A percentile compares a stretch with the other conserved stretches of the same genome.
phyloP scores from a whole-genome alignment of 73 alveolate genomes.

The Stentor coeruleus region DNA sequence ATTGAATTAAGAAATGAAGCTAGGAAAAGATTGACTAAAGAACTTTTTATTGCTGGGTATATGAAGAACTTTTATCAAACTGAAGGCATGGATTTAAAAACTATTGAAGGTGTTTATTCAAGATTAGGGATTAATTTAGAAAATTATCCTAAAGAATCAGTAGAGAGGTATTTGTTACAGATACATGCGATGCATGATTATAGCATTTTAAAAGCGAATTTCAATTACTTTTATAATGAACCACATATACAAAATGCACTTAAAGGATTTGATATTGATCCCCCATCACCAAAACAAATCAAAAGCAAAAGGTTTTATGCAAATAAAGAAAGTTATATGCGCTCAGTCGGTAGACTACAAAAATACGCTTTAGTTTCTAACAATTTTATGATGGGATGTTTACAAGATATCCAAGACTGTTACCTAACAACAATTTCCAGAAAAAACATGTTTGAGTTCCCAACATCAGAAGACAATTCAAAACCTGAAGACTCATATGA shows the following conservation, averaged over 20 bases:
- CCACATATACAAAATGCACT: conserved; percentile 3
- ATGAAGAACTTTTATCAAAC: not conserved
- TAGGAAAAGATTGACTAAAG: conserved; percentile 7
- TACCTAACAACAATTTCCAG: not conserved
- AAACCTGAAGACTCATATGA: not conserved
- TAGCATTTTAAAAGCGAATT: not conserved
- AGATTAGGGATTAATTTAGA: not conserved
- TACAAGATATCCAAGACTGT: conserved; percentile 3
- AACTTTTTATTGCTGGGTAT: not conserved
- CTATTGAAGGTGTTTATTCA: not conserved
- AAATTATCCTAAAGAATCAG: not conserved
- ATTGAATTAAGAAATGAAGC: conserved; percentile 4
- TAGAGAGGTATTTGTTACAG: not conserved
- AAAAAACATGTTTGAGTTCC: not conserved
- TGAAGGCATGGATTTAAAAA: not conserved
- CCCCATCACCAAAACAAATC: not conserved
- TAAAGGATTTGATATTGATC: conserved; percentile 10
- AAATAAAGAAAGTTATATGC: not conserved
- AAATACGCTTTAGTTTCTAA: conserved; percentile 8
- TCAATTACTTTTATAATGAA: not conserved
- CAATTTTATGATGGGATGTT: not conserved
- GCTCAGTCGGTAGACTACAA: not conserved
- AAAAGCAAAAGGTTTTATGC: not conserved
- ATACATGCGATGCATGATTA: conserved; percentile 14
- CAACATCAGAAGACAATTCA: not conserved